Base-by-base conservation (phyloP, 192 early-diverging fungal species). In the Gaertneriomyces sp. region DNA sequence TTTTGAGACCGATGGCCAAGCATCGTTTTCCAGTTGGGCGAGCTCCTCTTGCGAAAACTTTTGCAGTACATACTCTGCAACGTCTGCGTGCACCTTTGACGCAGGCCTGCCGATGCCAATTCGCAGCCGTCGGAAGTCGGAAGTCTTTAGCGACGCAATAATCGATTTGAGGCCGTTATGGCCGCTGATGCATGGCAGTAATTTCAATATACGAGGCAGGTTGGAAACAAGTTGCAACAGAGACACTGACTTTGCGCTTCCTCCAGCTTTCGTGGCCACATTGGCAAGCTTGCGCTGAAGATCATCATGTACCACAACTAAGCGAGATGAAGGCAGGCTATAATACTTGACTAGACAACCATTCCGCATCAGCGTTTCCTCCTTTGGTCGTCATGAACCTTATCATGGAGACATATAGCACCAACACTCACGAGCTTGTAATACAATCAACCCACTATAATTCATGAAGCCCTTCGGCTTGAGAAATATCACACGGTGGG, bases 161-260 rank as follows among this genome's bases (percentile, higher is more conserved):
- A 86, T 79, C 0, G 90, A 91, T 57, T 85, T 85, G 53, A 90
- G 69, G 0, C 90, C 90, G 59, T 91, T 91, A 49, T 91, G 90
- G 10, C 90, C 90, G 50, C 71, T 73, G 39, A 14, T 57, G 20
- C 41, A 14, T 20, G 40, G n/a, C 14, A 7, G 56, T 16, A 17
- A 20, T 7, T 25, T 50, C 2, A 12, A 10, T 38, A 10, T 41
- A 43, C 14, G 14, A 7, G 3, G n/a, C 42, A 9, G 20, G 16
- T 19, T 16, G 2, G 40, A 4, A 1, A 43, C 12, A 25, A 33
- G 47, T 11, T 25, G 44, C 10, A 39, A 33, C 1, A 40, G 42
- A 14, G 0, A 9, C 12, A 12, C 56, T 72, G 73, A 79, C 78
- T 82, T 86, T 12, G 86, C 83, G 50, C 84, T 86, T 0, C 90